Base-by-base conservation (phyloP, 306 rosid genomes). In the Crotalaria pallida region DNA sequence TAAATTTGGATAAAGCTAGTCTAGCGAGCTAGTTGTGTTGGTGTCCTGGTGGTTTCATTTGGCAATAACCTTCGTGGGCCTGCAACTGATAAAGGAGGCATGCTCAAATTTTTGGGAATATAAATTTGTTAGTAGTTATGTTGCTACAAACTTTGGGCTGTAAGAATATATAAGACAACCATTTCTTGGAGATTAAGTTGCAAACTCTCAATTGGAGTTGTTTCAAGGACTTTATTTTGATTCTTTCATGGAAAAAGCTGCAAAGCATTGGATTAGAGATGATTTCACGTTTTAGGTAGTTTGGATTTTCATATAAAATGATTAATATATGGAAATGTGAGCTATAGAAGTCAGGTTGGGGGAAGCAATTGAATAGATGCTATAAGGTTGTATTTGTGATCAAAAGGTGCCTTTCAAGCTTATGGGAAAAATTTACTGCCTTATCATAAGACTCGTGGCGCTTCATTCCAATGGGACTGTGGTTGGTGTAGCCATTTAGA, bases 121-220 rank as follows among this genome's bases (percentile, higher is more conserved):
- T 38, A 53, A 56, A 27, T 31, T 29, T 55, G 65, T 24, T 55
- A 50, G 43, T 69, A 44, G 51, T 47, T 70, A 5, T 45, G 74
- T 29, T 44, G 24, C 58, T 1, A 21, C 70, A 31, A 22, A 58
- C 62, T 38, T 55, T 65, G 23, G 61, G 80, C 80, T 74, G 50
- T 56, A 38, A 17, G 52, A 62, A 65, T 27, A 50, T 61, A 56
- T 69, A 45, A 73, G 73, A 70, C 56, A 26, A 56, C 53, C 65
- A 47, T 33, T 58, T 80, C 67, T 72, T 64, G 52, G 64, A 80
- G 67, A 62, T 50, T 36, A 77, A 75, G 78, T 58, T 81, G 52
- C 52, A 41, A 44, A 58, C 63, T 65, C 65, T 60, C 58, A 23
- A n/a, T 52, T 67, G 26, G 59, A 73, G 41, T 58, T 19, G 41